These are phyloP conservation scores for Diaporthe nobilis DNA, from an alignment of 2,329 filamentous ascomycete species.

Conservation along the genomic window DNA sequence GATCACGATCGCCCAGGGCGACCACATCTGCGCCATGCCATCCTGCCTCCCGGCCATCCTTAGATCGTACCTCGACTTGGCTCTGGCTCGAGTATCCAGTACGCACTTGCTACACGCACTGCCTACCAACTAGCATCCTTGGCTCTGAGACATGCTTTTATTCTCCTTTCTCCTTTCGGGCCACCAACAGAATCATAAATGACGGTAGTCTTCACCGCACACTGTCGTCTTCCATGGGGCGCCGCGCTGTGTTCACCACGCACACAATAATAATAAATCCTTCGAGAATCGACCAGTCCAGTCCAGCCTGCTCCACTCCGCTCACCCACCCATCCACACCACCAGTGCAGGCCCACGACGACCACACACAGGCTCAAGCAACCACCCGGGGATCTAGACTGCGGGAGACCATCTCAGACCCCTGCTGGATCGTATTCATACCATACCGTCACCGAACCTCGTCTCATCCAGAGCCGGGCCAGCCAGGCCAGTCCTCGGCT, in stretches of 20 bases:
- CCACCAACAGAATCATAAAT: conserved; percentile 14
- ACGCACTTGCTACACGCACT: neutral
- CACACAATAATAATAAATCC: neutral
- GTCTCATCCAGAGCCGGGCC: conserved; percentile 16
- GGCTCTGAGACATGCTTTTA: conserved; percentile 34
- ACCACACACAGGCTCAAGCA: conserved; percentile 28
- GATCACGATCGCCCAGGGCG: conserved; percentile 17
- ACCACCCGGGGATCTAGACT: conserved; percentile 38
- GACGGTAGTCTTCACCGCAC: conserved; percentile 8
- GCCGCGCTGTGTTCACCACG: neutral
- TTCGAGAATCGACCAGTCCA: conserved; percentile 21
- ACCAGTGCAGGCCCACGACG: conserved; percentile 8
- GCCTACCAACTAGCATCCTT: neutral
- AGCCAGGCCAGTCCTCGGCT: conserved; percentile 18
- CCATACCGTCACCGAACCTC: conserved; percentile 20
- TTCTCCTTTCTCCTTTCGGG: conserved; percentile 30
- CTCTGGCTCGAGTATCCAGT: neutral
- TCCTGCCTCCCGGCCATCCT: neutral
- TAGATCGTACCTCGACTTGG: neutral
- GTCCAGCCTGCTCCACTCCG: conserved; percentile 2
- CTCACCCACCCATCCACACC: conserved; percentile 1
- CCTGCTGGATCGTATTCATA: conserved; percentile 23
- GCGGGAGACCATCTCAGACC: conserved; percentile 28
- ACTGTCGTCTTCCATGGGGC: neutral
- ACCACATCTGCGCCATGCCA: neutral